A percentile compares a stretch with the other conserved stretches of the same genome.
Evolutionary conservation across 225 moss, liverwort and hornwort species (phyloP).

Genomic region (Marchantia paleacea): DNA sequence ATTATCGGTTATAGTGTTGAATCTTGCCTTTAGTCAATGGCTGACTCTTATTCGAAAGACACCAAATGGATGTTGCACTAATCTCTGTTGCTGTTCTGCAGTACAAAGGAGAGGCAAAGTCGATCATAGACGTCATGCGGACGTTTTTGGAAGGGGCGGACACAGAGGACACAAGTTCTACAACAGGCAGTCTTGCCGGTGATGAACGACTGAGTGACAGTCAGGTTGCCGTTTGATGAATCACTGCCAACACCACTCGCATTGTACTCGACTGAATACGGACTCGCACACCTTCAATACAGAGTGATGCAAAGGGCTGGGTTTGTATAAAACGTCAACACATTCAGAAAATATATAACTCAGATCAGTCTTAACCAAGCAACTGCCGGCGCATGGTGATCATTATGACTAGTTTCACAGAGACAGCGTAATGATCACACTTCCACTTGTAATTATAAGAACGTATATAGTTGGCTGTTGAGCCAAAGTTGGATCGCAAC

Average conservation of each 20-base stretch:
- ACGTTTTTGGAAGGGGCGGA: slow-evolving; percentile 30
- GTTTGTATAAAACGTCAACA: neutral
- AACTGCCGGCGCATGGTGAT: too few species aligned
- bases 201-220: neutral
- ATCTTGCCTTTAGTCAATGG: too few species aligned
- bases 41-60: too few species aligned
- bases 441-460: too few species aligned
- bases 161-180: neutral
- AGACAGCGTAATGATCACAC: neutral
- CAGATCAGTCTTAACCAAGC: neutral
- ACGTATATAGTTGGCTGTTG: too few species aligned
- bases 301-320: neutral
- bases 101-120: slow-evolving; percentile 72
- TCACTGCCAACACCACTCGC: neutral
- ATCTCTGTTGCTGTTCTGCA: slow-evolving; percentile 29
- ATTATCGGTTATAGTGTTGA: too few species aligned
- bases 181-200: neutral
- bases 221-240: neutral
- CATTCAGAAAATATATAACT: neutral
- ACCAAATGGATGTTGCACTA: neutral
- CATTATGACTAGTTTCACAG: neutral
- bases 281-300: neutral
- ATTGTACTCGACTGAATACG: neutral
- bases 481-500: too few species aligned
- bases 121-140: slow-evolving; percentile 51